These are phyloP conservation scores for Verticillium isaacii DNA, from an alignment of 2,329 filamentous ascomycete genomes.

Conservation along the genomic window DNA sequence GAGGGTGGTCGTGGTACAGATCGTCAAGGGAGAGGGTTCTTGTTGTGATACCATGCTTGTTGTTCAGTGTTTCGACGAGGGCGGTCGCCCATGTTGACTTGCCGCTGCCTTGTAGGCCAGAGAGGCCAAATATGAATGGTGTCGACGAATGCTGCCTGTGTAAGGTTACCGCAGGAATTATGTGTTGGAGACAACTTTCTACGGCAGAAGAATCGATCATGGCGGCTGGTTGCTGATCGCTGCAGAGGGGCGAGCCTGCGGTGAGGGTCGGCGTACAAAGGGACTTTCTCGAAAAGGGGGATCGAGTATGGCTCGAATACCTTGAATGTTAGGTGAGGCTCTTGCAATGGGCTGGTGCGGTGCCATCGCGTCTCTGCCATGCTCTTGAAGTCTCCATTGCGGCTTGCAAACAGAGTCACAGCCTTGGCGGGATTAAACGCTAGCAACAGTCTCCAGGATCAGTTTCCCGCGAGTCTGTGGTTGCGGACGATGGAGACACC, in stretches of 20 bases:
- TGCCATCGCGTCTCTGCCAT: neutral
- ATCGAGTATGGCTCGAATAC: no score
- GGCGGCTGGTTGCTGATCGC: neutral
- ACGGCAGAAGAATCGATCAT: neutral
- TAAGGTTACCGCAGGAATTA: slow-evolving; percentile 1
- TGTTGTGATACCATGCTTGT: slow-evolving; percentile 7
- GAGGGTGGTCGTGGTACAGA: slow-evolving; percentile 8
- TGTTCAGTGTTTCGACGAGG: slow-evolving; percentile 7
- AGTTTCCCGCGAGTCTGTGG: neutral
- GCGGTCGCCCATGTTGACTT: slow-evolving; percentile 11
- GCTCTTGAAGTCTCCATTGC: neutral
- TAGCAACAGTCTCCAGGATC: neutral
- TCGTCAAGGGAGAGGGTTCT: slow-evolving; percentile 9
- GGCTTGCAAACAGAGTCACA: no score
- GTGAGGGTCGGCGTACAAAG: no score
- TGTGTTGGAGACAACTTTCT: neutral
- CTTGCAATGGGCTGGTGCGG: neutral
- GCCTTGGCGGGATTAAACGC: neutral
- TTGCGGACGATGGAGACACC: neutral
- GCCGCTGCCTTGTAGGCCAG: slow-evolving; percentile 10
- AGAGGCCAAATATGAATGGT: slow-evolving; percentile 8
- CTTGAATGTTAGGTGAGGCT: no score
- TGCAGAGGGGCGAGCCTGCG: neutral
- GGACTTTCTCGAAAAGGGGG: no score
- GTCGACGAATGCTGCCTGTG: neutral